Base-by-base conservation (phyloP, 108 stramenopile species). In the Mediolabrus comicus region DNA sequence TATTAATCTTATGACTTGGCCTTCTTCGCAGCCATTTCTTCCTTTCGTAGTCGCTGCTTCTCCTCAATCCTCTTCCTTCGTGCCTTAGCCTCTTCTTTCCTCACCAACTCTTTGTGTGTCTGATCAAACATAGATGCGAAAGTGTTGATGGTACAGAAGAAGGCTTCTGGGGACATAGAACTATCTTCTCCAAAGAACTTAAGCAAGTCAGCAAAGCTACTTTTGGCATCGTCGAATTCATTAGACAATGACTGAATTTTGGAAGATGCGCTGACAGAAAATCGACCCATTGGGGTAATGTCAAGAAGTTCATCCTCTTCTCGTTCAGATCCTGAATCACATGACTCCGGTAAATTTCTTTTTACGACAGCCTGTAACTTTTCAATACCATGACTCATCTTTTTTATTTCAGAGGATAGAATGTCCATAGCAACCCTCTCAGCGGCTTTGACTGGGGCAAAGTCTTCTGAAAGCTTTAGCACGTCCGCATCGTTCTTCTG, bases 401-500 rank as follows among this genome's bases (percentile, higher is more conserved):
- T 71, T 34, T 32, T 72, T 27, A 77, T 41, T 25, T 72, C 64
- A 26, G 59, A 57, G 52, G 71, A 58, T 0, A 77, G 71, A 58
- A 66, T 66, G 33, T 79, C 77, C 28, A 79, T 67, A 10, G 72
- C 72, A 62, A 79, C 62, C 14, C 77, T 52, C 66, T 79, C 77
- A 35, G 77, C 77, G 11, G 72, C 72, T 52, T 74, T 79, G 3
- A 74, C 77, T 22, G 77, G 77, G 41, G 31, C 60, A 46, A 79
- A 74, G 46, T 79, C 77, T 30, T 79, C 72, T 0, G 72, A 74
- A 12, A 79, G 27, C 17, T 69, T 61, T 16, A 79, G 58, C 11
- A 80, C 74, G 65, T 80, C 79, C 12, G 71, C 70, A 26, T 80
- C 79, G 41, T 80, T 80, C 62, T 80, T 70, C 4, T 71, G 62